Evolutionary conservation across 768 basidiomycete genomes (phyloP), one percentile per base, ranked within the genome.

Genomic region (Mycena vulgaris): DNA sequence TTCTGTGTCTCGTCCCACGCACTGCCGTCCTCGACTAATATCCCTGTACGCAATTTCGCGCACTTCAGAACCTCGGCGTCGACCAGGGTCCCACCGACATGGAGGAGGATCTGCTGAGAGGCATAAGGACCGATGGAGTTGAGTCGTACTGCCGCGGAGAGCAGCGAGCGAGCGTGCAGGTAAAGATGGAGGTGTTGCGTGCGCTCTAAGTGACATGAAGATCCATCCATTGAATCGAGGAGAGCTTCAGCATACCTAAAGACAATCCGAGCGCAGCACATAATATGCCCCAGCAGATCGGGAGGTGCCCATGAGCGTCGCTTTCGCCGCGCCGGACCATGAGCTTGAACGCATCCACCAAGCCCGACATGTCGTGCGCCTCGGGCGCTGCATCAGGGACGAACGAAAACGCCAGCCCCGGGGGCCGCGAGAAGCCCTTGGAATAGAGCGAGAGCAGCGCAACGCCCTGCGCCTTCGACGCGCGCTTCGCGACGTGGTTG

Each of bases 81-180:
- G 37, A 98, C 89, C 48, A 97, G 79, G 0, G 89, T 86, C n/a
- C 87, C 85, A 14, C 94, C 85, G 25, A 88, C 86, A 74, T 94
- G 93, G 51, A 97, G 81, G 10, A 99, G 84, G 21, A 97, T 81
- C 72, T 96, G 95, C 75, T 99, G 96, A 0, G 98, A 89, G 23
- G 89, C 89, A 79, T 99, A 99, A 0, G 98, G 98, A 0, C 98
- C 98, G 72, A 98, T 86, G 28, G 89, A 88, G 80, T 99, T 99
- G 75, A 99, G 85, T 9, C 98, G 90, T 21, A 99, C 94, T 2
- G 96, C 92, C 6, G 97, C 95, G 10, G 97, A 98, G 49, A 99
- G 85, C 59, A 99, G 82, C 62, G 95, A 89, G 17, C 98, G 89
- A 5, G 95, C 94, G 74, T 98, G 95, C 7, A 99, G 89, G 83